A percentile compares a stretch with the other conserved stretches of the same genome.
Conservation (phyloP, 129 eudicot genomes). For the Deinandra increscens region DNA sequence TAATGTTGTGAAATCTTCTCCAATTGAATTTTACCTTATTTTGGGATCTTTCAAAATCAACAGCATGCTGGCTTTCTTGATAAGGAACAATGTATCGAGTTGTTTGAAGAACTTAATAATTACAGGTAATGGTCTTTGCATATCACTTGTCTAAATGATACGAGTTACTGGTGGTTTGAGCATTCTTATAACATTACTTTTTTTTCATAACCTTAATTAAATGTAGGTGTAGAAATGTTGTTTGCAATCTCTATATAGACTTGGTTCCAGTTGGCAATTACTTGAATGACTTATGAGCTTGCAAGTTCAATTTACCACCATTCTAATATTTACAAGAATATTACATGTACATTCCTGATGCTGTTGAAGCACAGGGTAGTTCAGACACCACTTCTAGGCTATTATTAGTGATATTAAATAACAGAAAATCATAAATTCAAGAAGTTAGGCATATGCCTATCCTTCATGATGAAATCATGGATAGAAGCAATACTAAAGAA, state of each 20-base stretch:
- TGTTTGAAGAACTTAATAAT: constrained; percentile 80
- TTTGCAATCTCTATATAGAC: constrained; percentile 8
- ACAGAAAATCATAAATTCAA: not conserved
- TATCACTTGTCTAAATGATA: constrained; percentile 17
- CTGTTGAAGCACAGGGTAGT: not conserved
- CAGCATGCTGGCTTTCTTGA: constrained; percentile 53
- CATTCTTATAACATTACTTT: constrained; percentile 8
- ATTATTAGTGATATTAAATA: not conserved
- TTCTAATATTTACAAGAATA: not conserved
- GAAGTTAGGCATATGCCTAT: not conserved
- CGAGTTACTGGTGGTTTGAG: constrained; percentile 1
- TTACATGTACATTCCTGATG: not conserved
- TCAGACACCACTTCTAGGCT: not conserved
- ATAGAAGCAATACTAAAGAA: not conserved
- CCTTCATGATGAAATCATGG: not conserved
- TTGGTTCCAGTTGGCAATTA: constrained; percentile 12
- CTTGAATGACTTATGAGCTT: constrained; percentile 5
- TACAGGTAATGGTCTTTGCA: constrained; percentile 59
- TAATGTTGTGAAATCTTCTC: constrained; percentile 2
- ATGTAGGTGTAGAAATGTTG: constrained; percentile 4
- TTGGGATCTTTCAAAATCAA: constrained; percentile 15
- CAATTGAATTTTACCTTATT: constrained; percentile 14
- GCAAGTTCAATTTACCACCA: not conserved
- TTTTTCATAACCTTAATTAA: not conserved
- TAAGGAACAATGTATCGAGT: constrained; percentile 58